These are phyloP conservation scores for Uronychia binucleata DNA, from an alignment of 73 alveolate genomes.

Conservation along the genomic window DNA sequence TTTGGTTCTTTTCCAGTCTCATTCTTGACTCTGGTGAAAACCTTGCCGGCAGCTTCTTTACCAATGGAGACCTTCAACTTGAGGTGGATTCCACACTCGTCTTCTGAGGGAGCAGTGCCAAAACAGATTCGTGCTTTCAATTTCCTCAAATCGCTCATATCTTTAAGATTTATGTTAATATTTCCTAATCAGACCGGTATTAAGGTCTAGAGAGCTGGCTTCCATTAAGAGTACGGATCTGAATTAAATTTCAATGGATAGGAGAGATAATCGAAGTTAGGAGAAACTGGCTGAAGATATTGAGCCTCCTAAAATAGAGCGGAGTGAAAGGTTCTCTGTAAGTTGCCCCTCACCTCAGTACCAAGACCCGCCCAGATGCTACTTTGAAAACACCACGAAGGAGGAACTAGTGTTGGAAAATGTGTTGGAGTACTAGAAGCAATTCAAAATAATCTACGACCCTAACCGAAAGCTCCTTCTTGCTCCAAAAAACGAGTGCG, in stretches of 20 bases:
- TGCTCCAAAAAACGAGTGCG: conserved; percentile 92
- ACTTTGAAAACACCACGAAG: conserved; percentile 87
- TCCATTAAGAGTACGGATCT: not conserved
- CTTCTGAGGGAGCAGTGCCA: not conserved
- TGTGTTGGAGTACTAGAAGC: conserved; percentile 83
- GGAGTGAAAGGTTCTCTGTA: not conserved
- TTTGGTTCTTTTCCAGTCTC: not conserved
- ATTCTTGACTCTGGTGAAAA: not conserved
- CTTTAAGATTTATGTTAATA: not conserved
- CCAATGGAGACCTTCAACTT: not conserved
- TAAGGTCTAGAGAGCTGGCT: no score
- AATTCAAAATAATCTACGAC: conserved; percentile 76
- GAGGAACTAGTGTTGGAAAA: conserved; percentile 96
- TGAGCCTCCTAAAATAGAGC: not conserved
- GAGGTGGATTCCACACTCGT: not conserved
- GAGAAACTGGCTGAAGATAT: not conserved
- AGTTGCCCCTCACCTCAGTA: not conserved
- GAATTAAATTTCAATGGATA: not conserved
- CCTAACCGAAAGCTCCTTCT: conserved; percentile 83
- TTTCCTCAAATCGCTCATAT: not conserved
- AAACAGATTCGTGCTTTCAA: not conserved
- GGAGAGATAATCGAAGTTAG: not conserved
- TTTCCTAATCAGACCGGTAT: not conserved
- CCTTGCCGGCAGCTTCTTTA: not conserved
- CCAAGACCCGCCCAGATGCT: conserved; percentile 54